Base-by-base conservation (phyloP, 2,329 filamentous ascomycete genomes). In the Fusarium anthophilum region DNA sequence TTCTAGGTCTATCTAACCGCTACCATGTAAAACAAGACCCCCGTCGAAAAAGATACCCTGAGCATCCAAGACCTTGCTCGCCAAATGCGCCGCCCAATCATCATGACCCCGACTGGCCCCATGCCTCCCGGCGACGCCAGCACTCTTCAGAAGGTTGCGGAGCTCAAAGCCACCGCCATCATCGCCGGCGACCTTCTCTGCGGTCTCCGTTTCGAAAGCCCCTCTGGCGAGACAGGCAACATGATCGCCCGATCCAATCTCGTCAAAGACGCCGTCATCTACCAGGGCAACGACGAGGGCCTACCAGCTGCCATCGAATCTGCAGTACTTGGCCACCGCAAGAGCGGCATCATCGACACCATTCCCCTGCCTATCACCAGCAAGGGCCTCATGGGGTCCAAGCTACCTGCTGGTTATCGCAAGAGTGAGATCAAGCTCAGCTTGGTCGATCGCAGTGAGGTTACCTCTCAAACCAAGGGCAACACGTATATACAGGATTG, bases 81-180 rank as follows among this genome's bases (percentile, higher is more conserved):
- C 20, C 45, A 30, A 7, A 48, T 48, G 28, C 4, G 9, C 45
- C 26, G 28, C 18, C 47, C 45, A 15, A 32, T 32, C 22, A n/a
- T 32, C 28, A 9, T 50, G 7, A 50, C 15, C 22, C 2, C 6
- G 2, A 13, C 4, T 17, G 30, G 48, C 2, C 48, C 4, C 22
- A 35, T 51, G 48, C 30, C 6, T 18, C 30, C 15, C 15, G 22
- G 30, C 7, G 22, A 51, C n/a, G 2, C 30, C 17, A 35, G 30
- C 48, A 24, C 48, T 8, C 12, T 51, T 8, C 4, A 35, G 12
- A 53, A 37, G 2, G 48, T 37, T n/a, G 0, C 48, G 0, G 12
- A 37, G 8, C n/a, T 53, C 48, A 37, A 35, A 0, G 48, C 17
- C 30, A 17, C 2, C 30, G 30, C 5, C 22, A 6, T 51, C 48